Conservation (phyloP, 768 basidiomycete species). For the Astraeus odoratus region DNA sequence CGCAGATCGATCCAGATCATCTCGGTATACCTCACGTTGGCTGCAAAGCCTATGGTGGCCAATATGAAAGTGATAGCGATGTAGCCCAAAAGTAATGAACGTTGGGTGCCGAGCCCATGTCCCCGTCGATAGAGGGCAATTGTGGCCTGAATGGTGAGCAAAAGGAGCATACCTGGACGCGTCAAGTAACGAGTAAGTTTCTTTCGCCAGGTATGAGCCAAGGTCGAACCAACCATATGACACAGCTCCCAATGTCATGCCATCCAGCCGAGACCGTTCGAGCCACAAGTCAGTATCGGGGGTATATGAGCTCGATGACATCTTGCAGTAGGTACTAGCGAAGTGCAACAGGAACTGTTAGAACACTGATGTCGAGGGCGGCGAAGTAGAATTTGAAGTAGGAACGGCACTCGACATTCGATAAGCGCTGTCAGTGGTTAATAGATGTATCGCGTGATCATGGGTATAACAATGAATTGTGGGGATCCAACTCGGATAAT, state of each 20-base stretch:
- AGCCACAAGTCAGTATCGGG: slow-evolving; percentile 20
- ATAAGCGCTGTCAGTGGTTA: no score
- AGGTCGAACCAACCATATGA: slow-evolving; percentile 14
- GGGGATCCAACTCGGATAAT: no score
- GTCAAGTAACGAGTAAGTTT: neutral
- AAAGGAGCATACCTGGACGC: slow-evolving; percentile 16
- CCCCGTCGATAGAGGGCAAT: slow-evolving; percentile 6
- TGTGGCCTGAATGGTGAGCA: slow-evolving; percentile 13
- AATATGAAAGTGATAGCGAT: slow-evolving; percentile 20
- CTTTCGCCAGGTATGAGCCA: no score
- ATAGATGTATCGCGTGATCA: no score
- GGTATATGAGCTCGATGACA: slow-evolving; percentile 12
- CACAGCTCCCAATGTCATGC: slow-evolving; percentile 14
- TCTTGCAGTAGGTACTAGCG: neutral
- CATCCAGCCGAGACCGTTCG: slow-evolving; percentile 20
- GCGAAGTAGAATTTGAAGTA: no score
- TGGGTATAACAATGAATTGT: no score
- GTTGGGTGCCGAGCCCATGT: neutral
- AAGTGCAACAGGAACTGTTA: no score
- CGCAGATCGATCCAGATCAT: slow-evolving; percentile 30
- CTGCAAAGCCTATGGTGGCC: slow-evolving; percentile 20
- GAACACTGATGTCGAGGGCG: no score
- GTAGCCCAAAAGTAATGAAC: slow-evolving; percentile 13
- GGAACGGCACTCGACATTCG: no score
- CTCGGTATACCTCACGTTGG: slow-evolving; percentile 21